A percentile compares a stretch with the other conserved stretches of the same genome.
phyloP scores from a whole-genome alignment of 139 green algal genomes.

The Chlamydomonas sphaeroides region DNA sequence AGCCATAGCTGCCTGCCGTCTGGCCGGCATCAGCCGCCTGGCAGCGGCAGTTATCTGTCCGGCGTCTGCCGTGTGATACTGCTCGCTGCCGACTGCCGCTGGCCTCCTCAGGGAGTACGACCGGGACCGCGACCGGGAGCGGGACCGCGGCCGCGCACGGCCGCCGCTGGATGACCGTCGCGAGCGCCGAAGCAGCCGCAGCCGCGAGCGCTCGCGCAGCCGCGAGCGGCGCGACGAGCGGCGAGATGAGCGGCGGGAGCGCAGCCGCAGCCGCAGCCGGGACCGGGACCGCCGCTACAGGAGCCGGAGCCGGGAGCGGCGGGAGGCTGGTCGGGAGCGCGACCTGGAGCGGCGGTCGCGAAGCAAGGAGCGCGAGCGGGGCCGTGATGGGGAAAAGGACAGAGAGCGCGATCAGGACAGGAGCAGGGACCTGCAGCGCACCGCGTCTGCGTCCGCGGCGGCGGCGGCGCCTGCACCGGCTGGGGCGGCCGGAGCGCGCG shows the following conservation, averaged over 20 bases:
- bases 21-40: too few species aligned
- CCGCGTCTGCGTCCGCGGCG: too few species aligned
- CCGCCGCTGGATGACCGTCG: too few species aligned
- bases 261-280: neutral
- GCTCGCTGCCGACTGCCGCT: too few species aligned
- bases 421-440: too few species aligned
- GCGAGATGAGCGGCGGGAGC: neutral
- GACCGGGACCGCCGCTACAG: neutral
- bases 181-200: neutral
- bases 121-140: conserved; percentile 1
- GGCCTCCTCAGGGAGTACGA: too few species aligned
- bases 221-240: too few species aligned
- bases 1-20: too few species aligned
- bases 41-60: too few species aligned
- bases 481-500: neutral
- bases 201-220: conserved; percentile 10
- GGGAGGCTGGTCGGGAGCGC: too few species aligned
- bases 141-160: neutral
- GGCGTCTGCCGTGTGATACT: too few species aligned
- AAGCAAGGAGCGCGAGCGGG: neutral
- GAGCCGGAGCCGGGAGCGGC: neutral
- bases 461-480: neutral
- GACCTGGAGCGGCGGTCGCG: too few species aligned
- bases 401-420: neutral
- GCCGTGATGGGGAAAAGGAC: neutral